A percentile compares a stretch with the other conserved stretches of the same genome.
Evolutionary conservation across 495 filamentous ascomycete species (phyloP).

Genomic region (Filosporella fistucella): DNA sequence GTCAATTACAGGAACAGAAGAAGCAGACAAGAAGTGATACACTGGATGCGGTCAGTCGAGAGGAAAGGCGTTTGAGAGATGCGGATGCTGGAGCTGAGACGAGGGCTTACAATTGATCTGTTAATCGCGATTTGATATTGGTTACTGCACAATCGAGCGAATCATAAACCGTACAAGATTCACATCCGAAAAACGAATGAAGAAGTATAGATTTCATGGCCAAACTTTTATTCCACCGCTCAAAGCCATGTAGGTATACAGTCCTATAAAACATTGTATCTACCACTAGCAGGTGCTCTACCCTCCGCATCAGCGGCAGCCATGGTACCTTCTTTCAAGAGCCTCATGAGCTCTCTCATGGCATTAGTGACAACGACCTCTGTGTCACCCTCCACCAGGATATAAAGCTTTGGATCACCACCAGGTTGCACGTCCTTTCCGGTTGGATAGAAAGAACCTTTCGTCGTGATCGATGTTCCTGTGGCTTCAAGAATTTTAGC

Average conservation of each 20-base stretch:
- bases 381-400: conserved; percentile 95
- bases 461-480: conserved; percentile 94
- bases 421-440: conserved; percentile 75
- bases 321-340: conserved; percentile 89
- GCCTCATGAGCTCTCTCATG: conserved; percentile 82
- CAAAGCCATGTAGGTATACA: neutral
- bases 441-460: conserved; percentile 80
- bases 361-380: conserved; percentile 88
- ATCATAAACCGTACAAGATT: too few species aligned
- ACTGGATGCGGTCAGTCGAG: conserved; percentile 48
- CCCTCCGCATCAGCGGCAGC: conserved; percentile 83
- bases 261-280: conserved; percentile 73
- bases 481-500: conserved; percentile 96
- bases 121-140: too few species aligned
- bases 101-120: conserved; percentile 45
- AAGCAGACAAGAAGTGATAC: conserved; percentile 58
- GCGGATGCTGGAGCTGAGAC: conserved; percentile 47
- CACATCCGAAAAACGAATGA: too few species aligned
- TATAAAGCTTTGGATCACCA: conserved; percentile 87
- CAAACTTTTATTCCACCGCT: too few species aligned
- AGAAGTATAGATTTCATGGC: too few species aligned
- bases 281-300: conserved; percentile 72
- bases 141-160: too few species aligned
- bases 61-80: conserved; percentile 52
- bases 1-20: conserved; percentile 61